A percentile compares a stretch with the other conserved stretches of the same genome.
Evolutionary conservation across 208 protist genomes (phyloP).

Genomic region (Zelonia costaricensis): DNA sequence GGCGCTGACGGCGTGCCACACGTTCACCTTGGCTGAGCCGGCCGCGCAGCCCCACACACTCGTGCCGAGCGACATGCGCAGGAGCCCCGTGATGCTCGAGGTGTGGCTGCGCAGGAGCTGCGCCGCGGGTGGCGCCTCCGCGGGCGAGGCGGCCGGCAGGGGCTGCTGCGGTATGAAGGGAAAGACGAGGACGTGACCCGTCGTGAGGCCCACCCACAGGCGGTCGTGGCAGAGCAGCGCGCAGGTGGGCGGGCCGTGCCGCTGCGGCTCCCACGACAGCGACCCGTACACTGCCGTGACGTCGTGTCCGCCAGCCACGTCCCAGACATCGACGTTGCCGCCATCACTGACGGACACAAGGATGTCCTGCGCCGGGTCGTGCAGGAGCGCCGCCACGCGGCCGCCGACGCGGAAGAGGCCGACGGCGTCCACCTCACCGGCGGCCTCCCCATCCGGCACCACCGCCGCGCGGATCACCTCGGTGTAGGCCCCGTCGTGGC

Average conservation of each 20-base stretch:
- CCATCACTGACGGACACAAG: conserved; percentile 45
- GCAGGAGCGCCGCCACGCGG: conserved; percentile 24
- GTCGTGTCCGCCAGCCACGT: conserved; percentile 30
- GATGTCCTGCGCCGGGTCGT: conserved; percentile 21
- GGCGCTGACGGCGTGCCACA: conserved; percentile 44
- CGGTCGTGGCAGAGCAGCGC: conserved; percentile 20
- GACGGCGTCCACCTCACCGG: conserved; percentile 12
- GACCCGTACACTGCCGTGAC: conserved; percentile 40
- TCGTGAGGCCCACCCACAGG: conserved; percentile 57
- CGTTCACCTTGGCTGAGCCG: conserved; percentile 33
- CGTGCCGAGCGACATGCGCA: conserved; percentile 45
- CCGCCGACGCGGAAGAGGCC: conserved; percentile 59
- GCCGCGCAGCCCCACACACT: conserved; percentile 56
- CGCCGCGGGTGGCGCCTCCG: neutral
- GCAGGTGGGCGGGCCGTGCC: conserved; percentile 30
- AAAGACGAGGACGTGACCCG: conserved; percentile 38
- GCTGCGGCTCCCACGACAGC: conserved; percentile 23
- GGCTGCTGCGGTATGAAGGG: conserved; percentile 4
- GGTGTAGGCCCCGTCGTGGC: conserved; percentile 20
- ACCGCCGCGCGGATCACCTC: conserved; percentile 18
- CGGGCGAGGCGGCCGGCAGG: neutral
- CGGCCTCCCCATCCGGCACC: neutral
- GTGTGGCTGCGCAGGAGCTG: conserved; percentile 16
- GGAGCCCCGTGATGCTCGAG: conserved; percentile 24
- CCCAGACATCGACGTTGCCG: conserved; percentile 70